These are phyloP conservation scores for Hanseniaspora thailandica DNA, from an alignment of 805 yeast species.

Conservation along the genomic window DNA sequence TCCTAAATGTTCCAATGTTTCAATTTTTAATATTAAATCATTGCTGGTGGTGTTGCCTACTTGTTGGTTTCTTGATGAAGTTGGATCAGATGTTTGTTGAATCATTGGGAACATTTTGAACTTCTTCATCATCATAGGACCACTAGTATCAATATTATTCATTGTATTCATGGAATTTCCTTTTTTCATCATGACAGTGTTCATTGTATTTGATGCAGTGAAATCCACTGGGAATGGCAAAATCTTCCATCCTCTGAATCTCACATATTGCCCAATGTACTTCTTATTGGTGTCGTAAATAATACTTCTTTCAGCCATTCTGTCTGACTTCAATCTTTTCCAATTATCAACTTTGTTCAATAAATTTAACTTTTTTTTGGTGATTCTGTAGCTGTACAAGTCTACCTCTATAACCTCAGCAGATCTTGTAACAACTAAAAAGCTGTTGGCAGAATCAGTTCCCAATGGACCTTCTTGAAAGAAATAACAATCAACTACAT, in stretches of 20 bases:
- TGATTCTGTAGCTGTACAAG: background rate
- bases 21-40: background rate
- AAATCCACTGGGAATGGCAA: constrained; percentile 8
- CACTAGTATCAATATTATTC: background rate
- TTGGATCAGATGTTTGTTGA: constrained; percentile 11
- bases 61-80: background rate
- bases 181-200: background rate
- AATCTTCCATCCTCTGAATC: constrained; percentile 13
- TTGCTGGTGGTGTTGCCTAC: background rate
- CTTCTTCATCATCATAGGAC: background rate
- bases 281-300: constrained; percentile 2
- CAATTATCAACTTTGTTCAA: constrained; percentile 7
- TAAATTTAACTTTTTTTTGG: background rate
- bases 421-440: background rate
- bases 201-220: background rate
- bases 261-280: constrained; percentile 14
- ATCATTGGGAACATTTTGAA: constrained; percentile 10
- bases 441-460: background rate
- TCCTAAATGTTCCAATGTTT: constrained; percentile 9
- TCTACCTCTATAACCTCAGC: constrained; percentile 11
- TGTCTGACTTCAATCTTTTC: constrained; percentile 8
- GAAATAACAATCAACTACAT: background rate
- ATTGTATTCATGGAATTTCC: background rate
- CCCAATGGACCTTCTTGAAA: constrained; percentile 14
- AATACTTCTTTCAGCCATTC: constrained; percentile 13